These are phyloP conservation scores for Sporothrix globosa DNA, from an alignment of 2,329 filamentous ascomycete species.

Conservation along the genomic window DNA sequence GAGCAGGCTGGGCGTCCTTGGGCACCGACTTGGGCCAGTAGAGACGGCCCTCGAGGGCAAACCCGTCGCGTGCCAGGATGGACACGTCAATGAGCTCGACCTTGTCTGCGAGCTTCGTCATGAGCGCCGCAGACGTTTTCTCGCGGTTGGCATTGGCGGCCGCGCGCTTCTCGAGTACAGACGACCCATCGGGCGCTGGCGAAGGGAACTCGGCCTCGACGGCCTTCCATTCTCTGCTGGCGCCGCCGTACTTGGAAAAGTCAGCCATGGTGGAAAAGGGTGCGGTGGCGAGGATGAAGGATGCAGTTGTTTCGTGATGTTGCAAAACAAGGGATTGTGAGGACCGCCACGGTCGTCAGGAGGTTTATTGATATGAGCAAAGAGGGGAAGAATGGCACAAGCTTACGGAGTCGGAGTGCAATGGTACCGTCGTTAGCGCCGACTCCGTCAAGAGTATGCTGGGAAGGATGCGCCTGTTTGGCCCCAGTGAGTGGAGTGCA, in stretches of 20 bases:
- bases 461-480: conserved; percentile 6
- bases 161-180: conserved; percentile 38
- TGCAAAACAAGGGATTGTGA: not conserved
- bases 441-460: not conserved
- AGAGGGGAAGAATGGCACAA: conserved; percentile 17
- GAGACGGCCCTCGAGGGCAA: conserved; percentile 39
- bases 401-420: conserved; percentile 2
- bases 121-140: conserved; percentile 40
- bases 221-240: conserved; percentile 51
- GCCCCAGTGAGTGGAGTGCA: not conserved
- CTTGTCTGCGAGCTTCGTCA: conserved; percentile 38
- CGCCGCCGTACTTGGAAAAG: conserved; percentile 47
- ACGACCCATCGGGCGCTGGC: conserved; percentile 35
- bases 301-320: not conserved
- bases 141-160: conserved; percentile 44
- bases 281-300: not conserved
- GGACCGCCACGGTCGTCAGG: not conserved
- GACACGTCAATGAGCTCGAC: conserved; percentile 45
- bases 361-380: not conserved
- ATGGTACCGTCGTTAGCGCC: conserved; percentile 9
- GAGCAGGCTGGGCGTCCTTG: conserved; percentile 52
- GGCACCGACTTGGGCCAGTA: conserved; percentile 46
- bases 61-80: conserved; percentile 37
- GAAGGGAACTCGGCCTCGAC: conserved; percentile 44
- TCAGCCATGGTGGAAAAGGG: conserved; percentile 34